phyloP scores from a whole-genome alignment of 306 rosid genomes.

The Begonia masoniana region DNA sequence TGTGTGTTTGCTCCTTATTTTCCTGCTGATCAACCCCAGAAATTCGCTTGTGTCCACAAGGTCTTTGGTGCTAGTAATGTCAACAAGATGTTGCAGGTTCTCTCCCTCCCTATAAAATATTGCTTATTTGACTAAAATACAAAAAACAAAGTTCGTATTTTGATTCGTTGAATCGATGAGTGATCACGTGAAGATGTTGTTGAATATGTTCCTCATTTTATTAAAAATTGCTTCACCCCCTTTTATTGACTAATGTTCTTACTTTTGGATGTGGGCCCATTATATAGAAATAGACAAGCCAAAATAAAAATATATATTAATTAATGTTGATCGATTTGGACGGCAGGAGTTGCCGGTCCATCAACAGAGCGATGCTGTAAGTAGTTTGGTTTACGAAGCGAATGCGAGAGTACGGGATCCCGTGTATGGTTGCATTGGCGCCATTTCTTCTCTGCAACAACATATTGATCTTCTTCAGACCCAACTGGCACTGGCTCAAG shows the following conservation, averaged over 20 bases:
- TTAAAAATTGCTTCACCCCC: no score
- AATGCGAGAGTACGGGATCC: constrained; percentile 82
- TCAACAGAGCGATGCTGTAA: constrained; percentile 79
- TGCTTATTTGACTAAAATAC: no score
- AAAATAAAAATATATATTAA: no score
- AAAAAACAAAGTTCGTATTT: no score
- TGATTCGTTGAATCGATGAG: no score
- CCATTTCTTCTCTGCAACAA: constrained; percentile 65
- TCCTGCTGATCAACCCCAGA: constrained; percentile 67
- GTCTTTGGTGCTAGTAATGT: constrained; percentile 84
- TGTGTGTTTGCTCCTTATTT: constrained; percentile 81
- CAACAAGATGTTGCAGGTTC: constrained; percentile 79
- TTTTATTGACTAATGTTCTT: no score
- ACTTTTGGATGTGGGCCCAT: no score
- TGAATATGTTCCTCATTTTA: no score
- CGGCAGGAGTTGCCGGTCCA: constrained; percentile 57
- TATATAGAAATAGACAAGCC: no score
- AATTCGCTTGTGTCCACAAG: constrained; percentile 71
- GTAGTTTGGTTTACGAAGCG: constrained; percentile 84
- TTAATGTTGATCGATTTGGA: no score
- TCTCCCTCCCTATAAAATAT: no score
- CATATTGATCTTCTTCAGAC: constrained; percentile 62
- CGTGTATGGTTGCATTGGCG: constrained; percentile 80
- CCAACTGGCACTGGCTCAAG: constrained; percentile 78
- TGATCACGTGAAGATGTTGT: no score